Conservation (phyloP, 129 eudicot genomes). For the Artemisia tridentata region DNA sequence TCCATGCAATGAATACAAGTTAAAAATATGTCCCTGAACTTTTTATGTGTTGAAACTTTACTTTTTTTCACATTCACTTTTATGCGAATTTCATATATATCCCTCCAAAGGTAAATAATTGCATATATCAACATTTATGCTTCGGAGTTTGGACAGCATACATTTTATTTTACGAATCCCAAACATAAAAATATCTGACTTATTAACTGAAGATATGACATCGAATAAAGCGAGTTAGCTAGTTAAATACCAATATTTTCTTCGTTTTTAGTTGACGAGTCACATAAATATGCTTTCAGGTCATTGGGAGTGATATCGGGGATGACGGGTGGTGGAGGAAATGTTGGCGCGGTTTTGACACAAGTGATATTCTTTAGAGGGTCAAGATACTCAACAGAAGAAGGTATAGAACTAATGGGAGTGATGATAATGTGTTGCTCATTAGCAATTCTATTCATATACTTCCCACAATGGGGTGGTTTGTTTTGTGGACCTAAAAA, state of each 20-base stretch:
- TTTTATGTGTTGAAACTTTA: neutral
- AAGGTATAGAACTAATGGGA: constrained; percentile 73
- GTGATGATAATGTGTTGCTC: constrained; percentile 82
- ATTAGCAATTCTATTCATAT: constrained; percentile 46
- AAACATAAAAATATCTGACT: too few relatives aligned
- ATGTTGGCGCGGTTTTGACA: constrained; percentile 83
- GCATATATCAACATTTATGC: too few relatives aligned
- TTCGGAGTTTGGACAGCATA: too few relatives aligned
- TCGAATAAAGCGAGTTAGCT: too few relatives aligned
- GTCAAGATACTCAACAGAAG: constrained; percentile 69
- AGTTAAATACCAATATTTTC: neutral
- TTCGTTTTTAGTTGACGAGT: neutral
- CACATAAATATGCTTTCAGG: constrained; percentile 29
- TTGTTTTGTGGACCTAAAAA: constrained; percentile 65
- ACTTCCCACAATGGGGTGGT: constrained; percentile 98
- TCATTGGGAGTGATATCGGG: constrained; percentile 81
- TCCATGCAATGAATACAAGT: neutral
- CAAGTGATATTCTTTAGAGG: constrained; percentile 89
- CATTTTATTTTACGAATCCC: too few relatives aligned
- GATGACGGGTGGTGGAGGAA: constrained; percentile 92
- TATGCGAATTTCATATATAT: too few relatives aligned
- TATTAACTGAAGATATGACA: neutral
- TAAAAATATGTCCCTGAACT: neutral
- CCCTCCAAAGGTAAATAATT: too few relatives aligned
- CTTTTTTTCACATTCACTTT: neutral